Percentiles rank a stretch among this genome's conserved stretches.
Evolutionary conservation across 2,329 filamentous ascomycete genomes (phyloP).

Genomic region (Diaporthe australafricana): DNA sequence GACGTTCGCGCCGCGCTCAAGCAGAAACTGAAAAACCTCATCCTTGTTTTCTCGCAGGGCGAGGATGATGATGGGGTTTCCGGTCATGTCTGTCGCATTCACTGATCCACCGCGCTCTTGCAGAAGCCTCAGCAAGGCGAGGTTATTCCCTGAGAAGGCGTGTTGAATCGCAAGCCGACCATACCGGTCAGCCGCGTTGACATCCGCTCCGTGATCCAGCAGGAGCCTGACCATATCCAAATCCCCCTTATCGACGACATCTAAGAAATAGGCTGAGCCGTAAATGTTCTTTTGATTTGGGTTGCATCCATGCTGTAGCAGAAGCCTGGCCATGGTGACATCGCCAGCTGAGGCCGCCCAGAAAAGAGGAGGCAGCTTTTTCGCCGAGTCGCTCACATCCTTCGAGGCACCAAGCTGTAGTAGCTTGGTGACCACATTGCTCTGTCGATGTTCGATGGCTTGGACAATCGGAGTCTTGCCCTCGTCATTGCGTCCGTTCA

Average conservation of each 20-base stretch:
- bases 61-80: neutral
- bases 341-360: conserved; percentile 39
- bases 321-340: conserved; percentile 24
- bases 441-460: conserved; percentile 1
- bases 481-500: conserved; percentile 8
- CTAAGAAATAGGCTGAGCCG: neutral
- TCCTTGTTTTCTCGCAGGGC: conserved; percentile 7
- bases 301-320: conserved; percentile 9
- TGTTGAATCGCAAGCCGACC: neutral
- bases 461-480: conserved; percentile 2
- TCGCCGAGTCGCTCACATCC: conserved; percentile 38
- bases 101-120: neutral
- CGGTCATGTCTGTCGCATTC: neutral
- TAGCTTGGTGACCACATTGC: conserved; percentile 41
- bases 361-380: conserved; percentile 42
- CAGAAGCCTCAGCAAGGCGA: neutral
- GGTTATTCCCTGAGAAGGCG: conserved; percentile 2
- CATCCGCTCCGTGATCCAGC: conserved; percentile 2
- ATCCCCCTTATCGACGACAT: neutral
- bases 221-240: conserved; percentile 2
- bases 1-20: conserved; percentile 6
- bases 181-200: neutral
- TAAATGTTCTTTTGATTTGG: neutral
- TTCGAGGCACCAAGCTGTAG: conserved; percentile 47
- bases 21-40: neutral